Percentiles rank a stretch among this genome's conserved stretches.
Evolutionary conservation across 1,284 basidiomycete genomes (phyloP).

Genomic region (Naganishia sp.): DNA sequence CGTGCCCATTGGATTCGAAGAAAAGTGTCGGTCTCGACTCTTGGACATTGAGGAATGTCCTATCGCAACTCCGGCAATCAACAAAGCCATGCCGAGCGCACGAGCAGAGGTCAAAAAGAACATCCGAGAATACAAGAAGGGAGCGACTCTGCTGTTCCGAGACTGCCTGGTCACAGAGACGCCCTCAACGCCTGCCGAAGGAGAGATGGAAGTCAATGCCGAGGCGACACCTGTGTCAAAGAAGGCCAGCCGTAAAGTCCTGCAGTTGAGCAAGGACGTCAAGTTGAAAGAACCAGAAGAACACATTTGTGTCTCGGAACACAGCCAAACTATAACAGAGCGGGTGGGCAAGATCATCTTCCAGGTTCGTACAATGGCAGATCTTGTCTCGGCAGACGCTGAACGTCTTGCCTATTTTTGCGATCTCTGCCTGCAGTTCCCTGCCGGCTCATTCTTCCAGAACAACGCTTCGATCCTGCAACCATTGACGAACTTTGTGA

Average conservation of each 20-base stretch:
- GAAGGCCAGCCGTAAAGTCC: neutral
- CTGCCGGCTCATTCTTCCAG: slow-evolving; percentile 91
- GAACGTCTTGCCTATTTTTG: neutral
- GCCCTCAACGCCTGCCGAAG: slow-evolving; percentile 23
- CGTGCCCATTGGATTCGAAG: slow-evolving; percentile 87
- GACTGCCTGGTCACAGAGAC: slow-evolving; percentile 66
- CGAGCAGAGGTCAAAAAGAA: slow-evolving; percentile 62
- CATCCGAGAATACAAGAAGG: slow-evolving; percentile 78
- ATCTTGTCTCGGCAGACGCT: neutral
- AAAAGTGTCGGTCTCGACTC: slow-evolving; percentile 71
- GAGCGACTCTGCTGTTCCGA: slow-evolving; percentile 86
- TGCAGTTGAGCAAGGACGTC: slow-evolving; percentile 42
- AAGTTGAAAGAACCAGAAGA: slow-evolving; percentile 50
- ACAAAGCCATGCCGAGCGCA: slow-evolving; percentile 62
- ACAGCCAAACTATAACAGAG: slow-evolving; percentile 75
- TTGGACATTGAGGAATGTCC: slow-evolving; percentile 98
- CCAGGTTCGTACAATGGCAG: slow-evolving; percentile 53
- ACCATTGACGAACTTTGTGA: slow-evolving; percentile 78
- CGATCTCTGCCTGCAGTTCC: slow-evolving; percentile 57
- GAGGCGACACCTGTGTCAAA: slow-evolving; percentile 6
- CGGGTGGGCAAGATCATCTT: slow-evolving; percentile 74
- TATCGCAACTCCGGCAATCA: slow-evolving; percentile 82
- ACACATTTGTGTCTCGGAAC: slow-evolving; percentile 76
- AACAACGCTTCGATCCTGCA: slow-evolving; percentile 94
- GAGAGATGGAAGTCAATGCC: slow-evolving; percentile 6